These are phyloP conservation scores for Metschnikowia koreensis DNA, from an alignment of 805 yeast species.

Conservation along the genomic window DNA sequence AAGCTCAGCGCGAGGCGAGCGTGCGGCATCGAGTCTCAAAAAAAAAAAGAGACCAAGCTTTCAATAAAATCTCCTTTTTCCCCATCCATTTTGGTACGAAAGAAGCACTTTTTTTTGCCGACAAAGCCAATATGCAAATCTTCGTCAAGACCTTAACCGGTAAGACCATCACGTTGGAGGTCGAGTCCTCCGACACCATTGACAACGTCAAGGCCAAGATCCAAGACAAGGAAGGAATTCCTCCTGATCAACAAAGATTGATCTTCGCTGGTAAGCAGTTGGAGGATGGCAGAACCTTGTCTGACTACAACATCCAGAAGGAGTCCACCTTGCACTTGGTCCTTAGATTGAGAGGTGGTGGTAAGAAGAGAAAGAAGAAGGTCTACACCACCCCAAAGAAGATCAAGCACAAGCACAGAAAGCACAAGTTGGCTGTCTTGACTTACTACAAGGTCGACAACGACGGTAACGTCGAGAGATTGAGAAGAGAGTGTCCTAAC, in stretches of 20 bases:
- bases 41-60: slow-evolving; percentile 4
- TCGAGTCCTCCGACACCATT: slow-evolving; percentile 97
- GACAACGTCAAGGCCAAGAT: slow-evolving; percentile 98
- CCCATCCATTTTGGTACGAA: slow-evolving; percentile 39
- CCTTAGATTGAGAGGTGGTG: slow-evolving; percentile 88
- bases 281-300: slow-evolving; percentile 98
- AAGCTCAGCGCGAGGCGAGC: slow-evolving; percentile 4
- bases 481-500: slow-evolving; percentile 95
- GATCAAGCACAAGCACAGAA: slow-evolving; percentile 99
- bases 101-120: slow-evolving; percentile 45
- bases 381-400: slow-evolving; percentile 99
- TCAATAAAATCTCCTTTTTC: slow-evolving; percentile 7
- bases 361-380: slow-evolving; percentile 99
- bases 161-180: slow-evolving; percentile 98
- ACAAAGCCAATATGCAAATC: slow-evolving; percentile 71
- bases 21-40: slow-evolving; percentile 2
- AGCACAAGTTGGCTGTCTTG: slow-evolving; percentile 98
- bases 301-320: slow-evolving; percentile 99
- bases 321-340: slow-evolving; percentile 97
- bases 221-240: slow-evolving; percentile 99
- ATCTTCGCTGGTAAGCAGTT: slow-evolving; percentile 99
- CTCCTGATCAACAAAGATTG: slow-evolving; percentile 99
- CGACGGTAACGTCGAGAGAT: slow-evolving; percentile 97
- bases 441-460: slow-evolving; percentile 99
- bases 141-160: slow-evolving; percentile 99